Base-by-base conservation (phyloP, 2,329 filamentous ascomycete species). In the Rhynchosporium graminicola region DNA sequence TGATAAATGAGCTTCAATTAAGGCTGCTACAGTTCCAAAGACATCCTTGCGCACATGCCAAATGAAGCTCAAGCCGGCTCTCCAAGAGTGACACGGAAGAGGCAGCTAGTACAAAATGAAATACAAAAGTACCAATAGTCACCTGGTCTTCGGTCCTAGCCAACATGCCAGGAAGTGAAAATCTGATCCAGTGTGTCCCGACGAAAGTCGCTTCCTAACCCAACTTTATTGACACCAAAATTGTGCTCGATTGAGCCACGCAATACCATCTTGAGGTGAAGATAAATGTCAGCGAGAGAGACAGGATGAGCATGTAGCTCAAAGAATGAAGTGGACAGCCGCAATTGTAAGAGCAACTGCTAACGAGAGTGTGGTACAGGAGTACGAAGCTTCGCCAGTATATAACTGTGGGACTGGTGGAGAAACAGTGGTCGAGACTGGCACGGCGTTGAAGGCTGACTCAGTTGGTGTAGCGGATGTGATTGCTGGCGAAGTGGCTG, bases 1-100 rank as follows among this genome's bases (percentile, higher is more conserved):
- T 52, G 50, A 54, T 56, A 63, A 38, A 63, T 62, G 48, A 58
- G 59, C 57, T 55, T 33, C 54, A 60, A 62, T 29, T 57, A 65
- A 58, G 63, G 55, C 60, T 64, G 55, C 45, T 59, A 64, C 60
- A 67, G 58, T 65, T 63, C 60, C 65, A 67, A 66, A 66, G 64
- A 62, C 60, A 63, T 67, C 61, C 54, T 61, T 36, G 45, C 45
- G 63, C 36, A 66, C 58, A 67, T 67, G 59, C 56, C 38, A 65
- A 33, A 62, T 63, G 59, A 58, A 63, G 56, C 56, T 55, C 45
- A 54, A 42, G 3, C 60, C 36, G 50, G 45, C 31, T 59, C 43
- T 50, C 51, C 40, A 50, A 46, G 31, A 47, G 20, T 29, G 8
- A 40, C 20, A 26, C 12, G 43, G 57, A 38, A 55, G 47, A 57